Base-by-base conservation (phyloP, 2,329 filamentous ascomycete genomes). In the Cladophialophora immunda region DNA sequence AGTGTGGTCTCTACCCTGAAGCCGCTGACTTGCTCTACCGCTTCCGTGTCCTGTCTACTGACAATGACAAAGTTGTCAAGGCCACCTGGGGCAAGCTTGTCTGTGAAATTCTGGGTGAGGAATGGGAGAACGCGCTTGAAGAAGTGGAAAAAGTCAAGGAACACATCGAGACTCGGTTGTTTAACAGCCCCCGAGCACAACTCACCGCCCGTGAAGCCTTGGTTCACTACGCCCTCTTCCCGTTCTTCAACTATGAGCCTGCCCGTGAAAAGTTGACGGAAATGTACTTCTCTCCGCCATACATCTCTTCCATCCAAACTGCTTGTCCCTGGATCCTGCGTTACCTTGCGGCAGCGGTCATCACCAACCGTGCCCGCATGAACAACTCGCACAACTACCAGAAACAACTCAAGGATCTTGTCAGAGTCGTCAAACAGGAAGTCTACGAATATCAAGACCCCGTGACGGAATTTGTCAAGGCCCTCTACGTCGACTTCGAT, bases 291-390 rank as follows among this genome's bases (percentile, higher is more conserved):
- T 96, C 92, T 71, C 92, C 94, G 71, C 88, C 93, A 75, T 99
- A 93, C 86, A 99, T 99, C 89, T 99, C 98, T 88, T 98, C 94
- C 75, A 97, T 99, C 80, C 95, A 99, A 87, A 97, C 95, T 67
- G 91, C 90, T 75, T 97, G 93, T 85, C 94, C 95, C 6, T 99
- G 95, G 95, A 89, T 97, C 71, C 86, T 99, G 75, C 90, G 95
- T 74, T 99, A 99, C 82, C 87, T 99, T 66, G 90, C 93, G 68
- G 94, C 93, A 58, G 92, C 94, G 73, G 94, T 99, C 76, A 97
- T 99, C 80, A 97, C 94, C 70, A 95, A 94, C 83, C 92, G 93
- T 68, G 89, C 85, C 78, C 90, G 93, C 71, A 86, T 88, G 53
- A 90, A 93, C 78, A 97, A 95, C 77, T 92, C 90, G 65, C 89